Base-by-base conservation (phyloP, 2,329 filamentous ascomycete species). In the Zalaria obscura region DNA sequence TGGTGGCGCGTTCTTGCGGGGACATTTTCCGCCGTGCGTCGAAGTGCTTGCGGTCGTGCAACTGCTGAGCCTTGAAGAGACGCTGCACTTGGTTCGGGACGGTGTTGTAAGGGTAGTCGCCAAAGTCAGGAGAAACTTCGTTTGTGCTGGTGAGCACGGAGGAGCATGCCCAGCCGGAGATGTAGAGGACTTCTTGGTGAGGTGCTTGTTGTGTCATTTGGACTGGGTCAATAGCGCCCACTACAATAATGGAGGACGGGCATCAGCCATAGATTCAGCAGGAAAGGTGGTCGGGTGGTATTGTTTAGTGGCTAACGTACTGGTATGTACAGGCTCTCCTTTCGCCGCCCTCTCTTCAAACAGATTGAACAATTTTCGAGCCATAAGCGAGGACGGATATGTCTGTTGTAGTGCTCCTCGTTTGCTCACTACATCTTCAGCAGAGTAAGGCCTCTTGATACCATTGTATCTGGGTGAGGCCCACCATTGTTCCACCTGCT, bases 181-280 rank as follows among this genome's bases (percentile, higher is more conserved):
- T 72, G 64, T 98, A 98, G 36, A 98, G 73, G 11, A 95, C 83
- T 61, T 98, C 89, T 60, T 96, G 91, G 65, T 96, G 84, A 4
- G 84, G 76, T 10, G 91, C 91, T 68, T 96, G 91, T 62, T 98
- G 91, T 38, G 91, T 94, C 91, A 98, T 96, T 66, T 98, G 91
- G 7, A 96, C 79, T n/a, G 91, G 91, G 58, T 98, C 91, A 63
- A 98, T 93, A 45, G 88, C 91, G 52, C 91, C 91, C 83, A 98
- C 84, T 89, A 47, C 27, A 43, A 29, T 18, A 18, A 18, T 18
- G 18, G 18, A 18, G 18, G 18, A 2, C 18, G 18, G 18, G 18
- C 18, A 18, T 18, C 18, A 41, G 31, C 11, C 25, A 36, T 9
- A 26, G 18, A 18, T 18, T 18, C 18, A 18, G 18, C 18, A 18